Base-by-base conservation (phyloP, 2,329 filamentous ascomycete genomes). In the Calonectria pseudoreteaudii region DNA sequence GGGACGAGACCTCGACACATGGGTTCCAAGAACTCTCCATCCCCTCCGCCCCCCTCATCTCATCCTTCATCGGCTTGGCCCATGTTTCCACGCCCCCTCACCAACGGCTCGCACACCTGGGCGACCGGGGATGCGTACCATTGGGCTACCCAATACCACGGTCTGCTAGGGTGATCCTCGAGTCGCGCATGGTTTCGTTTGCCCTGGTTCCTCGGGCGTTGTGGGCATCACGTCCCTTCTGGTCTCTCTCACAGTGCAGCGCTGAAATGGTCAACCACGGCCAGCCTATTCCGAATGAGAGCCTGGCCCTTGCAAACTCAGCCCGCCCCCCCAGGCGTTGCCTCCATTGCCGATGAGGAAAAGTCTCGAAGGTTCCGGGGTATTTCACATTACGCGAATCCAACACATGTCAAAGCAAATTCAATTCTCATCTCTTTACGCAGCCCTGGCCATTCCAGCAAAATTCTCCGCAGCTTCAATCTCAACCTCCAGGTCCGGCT, bases 1-100 rank as follows among this genome's bases (percentile, higher is more conserved):
- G 79, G 77, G 80, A 76, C 66, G 71, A 78, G 75, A 76, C 78
- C 65, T 74, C 74, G 70, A 75, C 76, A 76, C 79, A 81, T 80
- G 79, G 73, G 77, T 67, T 65, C 60, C 76, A 56, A 76, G 70
- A 78, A 77, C 79, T 78, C 66, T 38, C 70, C 58, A 69, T 67
- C 50, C 41, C 44, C 52, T 53, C 31, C 34, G 38, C 41, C 47
- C 62, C 41, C 65, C 53, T 62, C 50, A 69, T 66, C 28, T 66
- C 52, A 66, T 66, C 60, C 49, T 62, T 68, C 41, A 66, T 56
- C 60, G 62, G 64, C 69, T 66, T 66, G 60, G 60, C 47, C 67
- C 67, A 70, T 56, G 50, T 50, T 76, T 74, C 77, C 41, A 62
- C 49, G 66, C 31, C 70, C 50, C 66, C 49, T 64, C 65, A 72